phyloP scores from a whole-genome alignment of 257 asterid species.

The Rubia yunnanensis region DNA sequence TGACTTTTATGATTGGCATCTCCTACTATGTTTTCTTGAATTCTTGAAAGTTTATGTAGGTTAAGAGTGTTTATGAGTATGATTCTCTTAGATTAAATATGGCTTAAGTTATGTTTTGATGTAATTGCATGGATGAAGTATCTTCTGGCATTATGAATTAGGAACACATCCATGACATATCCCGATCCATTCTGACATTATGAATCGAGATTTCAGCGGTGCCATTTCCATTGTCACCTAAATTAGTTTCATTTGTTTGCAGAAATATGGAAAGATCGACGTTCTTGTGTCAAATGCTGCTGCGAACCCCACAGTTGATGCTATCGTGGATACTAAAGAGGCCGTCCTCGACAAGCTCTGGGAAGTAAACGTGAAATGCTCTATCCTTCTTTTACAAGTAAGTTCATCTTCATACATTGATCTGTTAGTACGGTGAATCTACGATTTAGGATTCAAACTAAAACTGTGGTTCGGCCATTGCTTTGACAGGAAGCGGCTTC shows the following conservation, averaged over 20 bases:
- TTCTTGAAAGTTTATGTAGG: not conserved
- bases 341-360: slow-evolving; percentile 80
- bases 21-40: not conserved
- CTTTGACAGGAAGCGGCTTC: slow-evolving; percentile 60
- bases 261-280: slow-evolving; percentile 82
- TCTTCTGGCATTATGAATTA: not conserved
- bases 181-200: too few relatives aligned
- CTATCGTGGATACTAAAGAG: slow-evolving; percentile 68
- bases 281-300: slow-evolving; percentile 89
- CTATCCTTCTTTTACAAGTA: slow-evolving; percentile 79
- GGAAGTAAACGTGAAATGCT: slow-evolving; percentile 82
- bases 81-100: not conserved
- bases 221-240: not conserved
- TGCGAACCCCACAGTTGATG: slow-evolving; percentile 64
- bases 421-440: not conserved
- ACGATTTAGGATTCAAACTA: not conserved
- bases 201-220: not conserved
- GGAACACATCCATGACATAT: not conserved
- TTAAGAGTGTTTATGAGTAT: not conserved
- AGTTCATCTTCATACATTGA: slow-evolving; percentile 10
- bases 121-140: not conserved
- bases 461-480: not conserved
- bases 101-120: not conserved
- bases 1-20: not conserved
- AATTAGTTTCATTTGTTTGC: slow-evolving; percentile 5